Conservation (phyloP, 805 yeast genomes). For the Lachancea dasiensis region DNA sequence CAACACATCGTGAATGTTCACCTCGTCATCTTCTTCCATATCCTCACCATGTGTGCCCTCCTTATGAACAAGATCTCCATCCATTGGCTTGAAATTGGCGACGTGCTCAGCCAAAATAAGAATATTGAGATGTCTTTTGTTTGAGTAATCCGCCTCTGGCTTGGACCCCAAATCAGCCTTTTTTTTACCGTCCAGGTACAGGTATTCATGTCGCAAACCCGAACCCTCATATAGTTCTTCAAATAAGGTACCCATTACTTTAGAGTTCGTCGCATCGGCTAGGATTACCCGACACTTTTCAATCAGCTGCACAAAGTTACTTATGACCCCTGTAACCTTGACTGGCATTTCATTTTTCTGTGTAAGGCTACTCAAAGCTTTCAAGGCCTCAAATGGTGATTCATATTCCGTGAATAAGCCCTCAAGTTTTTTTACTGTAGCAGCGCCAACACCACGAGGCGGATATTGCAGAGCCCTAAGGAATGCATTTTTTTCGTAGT, state of each 20-base stretch:
- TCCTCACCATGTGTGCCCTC: slow-evolving; percentile 24
- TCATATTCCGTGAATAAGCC: slow-evolving; percentile 2
- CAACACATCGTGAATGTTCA: slow-evolving; percentile 17
- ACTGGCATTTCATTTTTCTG: slow-evolving; percentile 8
- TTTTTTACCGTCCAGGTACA: slow-evolving; percentile 23
- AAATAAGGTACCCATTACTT: slow-evolving; percentile 20
- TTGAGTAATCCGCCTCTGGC: slow-evolving; percentile 18
- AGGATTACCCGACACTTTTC: slow-evolving; percentile 16
- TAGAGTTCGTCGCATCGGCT: slow-evolving; percentile 3
- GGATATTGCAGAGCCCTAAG: slow-evolving; percentile 55
- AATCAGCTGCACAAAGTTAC: slow-evolving; percentile 22
- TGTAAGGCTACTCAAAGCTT: slow-evolving; percentile 11
- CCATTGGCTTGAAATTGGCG: slow-evolving; percentile 6
- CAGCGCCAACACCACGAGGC: slow-evolving; percentile 61
- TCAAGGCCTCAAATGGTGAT: slow-evolving; percentile 12
- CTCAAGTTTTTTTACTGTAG: slow-evolving; percentile 35
- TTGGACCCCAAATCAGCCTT: slow-evolving; percentile 18
- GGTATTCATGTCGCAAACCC: slow-evolving; percentile 26
- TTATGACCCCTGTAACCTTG: slow-evolving; percentile 20
- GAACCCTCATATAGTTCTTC: slow-evolving; percentile 28
- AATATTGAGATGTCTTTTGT: slow-evolving; percentile 28
- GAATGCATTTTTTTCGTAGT: slow-evolving; percentile 54
- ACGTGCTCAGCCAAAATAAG: slow-evolving; percentile 22
- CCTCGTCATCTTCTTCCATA: neutral
- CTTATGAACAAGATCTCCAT: slow-evolving; percentile 19